Evolutionary conservation across 768 basidiomycete species (phyloP), one percentile per base, ranked within the genome.

Genomic region (Leccinum sublutescens): DNA sequence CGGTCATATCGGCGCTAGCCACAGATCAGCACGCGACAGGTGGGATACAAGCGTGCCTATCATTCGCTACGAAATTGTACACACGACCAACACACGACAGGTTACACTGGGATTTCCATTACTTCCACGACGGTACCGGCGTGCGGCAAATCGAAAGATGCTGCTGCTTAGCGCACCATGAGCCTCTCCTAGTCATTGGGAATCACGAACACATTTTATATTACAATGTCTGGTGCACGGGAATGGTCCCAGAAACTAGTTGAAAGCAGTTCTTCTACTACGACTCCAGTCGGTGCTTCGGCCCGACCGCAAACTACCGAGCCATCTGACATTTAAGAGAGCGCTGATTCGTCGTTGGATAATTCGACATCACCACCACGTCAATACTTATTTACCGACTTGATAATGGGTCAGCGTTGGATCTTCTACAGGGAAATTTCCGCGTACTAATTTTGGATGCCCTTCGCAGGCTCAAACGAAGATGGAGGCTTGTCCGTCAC

Each of bases 401-500:
- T 15, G 50, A 52, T 36, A 15, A 68, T 68, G 68, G 62, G 36
- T 33, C 49, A 6, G 4, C 49, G 65, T 68, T n/a, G 58, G 29
- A 57, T 50, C 14, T 33, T n/a, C 14, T 40, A 14, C 29, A 31
- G 1, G 38, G 12, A 2, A 8, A 10, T 4, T 6, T 5, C 11
- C 0, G 38, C 9, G 21, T 19, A 14, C 50, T 65, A 38, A 62
- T 21, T 12, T 57, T 40, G 33, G 11, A 65, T 27, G 36, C 29
- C 40, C 17, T 21, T 15, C 25, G 45, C 45, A 70, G 68, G 10
- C n/a, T 21, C 21, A 38, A 19, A 54, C 27, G 17, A 31, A n/a
- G 65, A 67, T 19, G 71, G 71, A 15, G 64, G 64, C 27, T 60
- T 74, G 61, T 58, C 21, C 29, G 31, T 73, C 43, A 71, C 73